phyloP scores from a whole-genome alignment of 768 basidiomycete genomes.

The Macrolepiota albuminosa region DNA sequence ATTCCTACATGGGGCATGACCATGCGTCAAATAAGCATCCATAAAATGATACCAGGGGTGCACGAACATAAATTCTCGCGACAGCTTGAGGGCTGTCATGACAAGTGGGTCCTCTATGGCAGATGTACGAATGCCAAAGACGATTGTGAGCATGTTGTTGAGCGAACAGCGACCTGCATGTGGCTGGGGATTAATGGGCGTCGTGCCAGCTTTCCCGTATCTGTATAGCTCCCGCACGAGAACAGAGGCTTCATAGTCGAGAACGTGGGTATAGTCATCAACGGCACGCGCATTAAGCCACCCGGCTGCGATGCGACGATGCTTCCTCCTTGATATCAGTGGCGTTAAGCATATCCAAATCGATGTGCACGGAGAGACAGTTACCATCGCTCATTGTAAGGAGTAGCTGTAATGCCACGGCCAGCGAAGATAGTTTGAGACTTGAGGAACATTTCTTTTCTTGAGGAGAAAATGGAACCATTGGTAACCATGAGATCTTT shows the following conservation, averaged over 20 bases:
- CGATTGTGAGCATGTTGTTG: conserved; percentile 42
- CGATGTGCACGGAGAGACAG: background rate
- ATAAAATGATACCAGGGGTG: background rate
- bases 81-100: conserved; percentile 28
- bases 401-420: conserved; percentile 39
- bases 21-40: background rate
- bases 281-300: conserved; percentile 31
- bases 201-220: conserved; percentile 23
- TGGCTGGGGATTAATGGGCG: conserved; percentile 33
- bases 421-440: conserved; percentile 38
- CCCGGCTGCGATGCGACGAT: conserved; percentile 33
- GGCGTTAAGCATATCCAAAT: conserved; percentile 1
- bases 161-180: conserved; percentile 34
- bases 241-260: conserved; percentile 35
- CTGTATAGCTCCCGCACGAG: conserved; percentile 33
- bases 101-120: conserved; percentile 33
- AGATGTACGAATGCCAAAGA: conserved; percentile 38
- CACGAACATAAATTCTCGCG: conserved; percentile 41
- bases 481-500: conserved; percentile 42
- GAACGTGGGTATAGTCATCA: conserved; percentile 27
- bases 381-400: conserved; percentile 39
- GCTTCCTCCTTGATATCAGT: conserved; percentile 31
- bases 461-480: conserved; percentile 40
- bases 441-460: conserved; percentile 44
- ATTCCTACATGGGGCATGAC: conserved; percentile 24